phyloP scores from a whole-genome alignment of 108 stramenopile species.

The Nannochloropsis salina region DNA sequence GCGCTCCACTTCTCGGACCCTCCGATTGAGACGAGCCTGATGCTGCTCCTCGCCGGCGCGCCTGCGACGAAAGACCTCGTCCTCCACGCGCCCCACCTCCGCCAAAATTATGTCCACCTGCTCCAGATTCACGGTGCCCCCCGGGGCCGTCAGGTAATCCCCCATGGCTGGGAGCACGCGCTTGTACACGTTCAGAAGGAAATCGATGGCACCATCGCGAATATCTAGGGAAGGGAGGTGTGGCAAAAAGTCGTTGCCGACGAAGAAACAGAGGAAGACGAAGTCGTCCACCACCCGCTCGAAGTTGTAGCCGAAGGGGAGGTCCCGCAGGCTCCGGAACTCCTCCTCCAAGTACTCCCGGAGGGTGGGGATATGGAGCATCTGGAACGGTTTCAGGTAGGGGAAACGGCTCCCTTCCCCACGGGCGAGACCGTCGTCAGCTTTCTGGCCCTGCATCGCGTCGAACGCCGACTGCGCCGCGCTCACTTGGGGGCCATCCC shows the following conservation, averaged over 20 bases:
- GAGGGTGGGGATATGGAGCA: constrained; percentile 76
- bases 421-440: background rate
- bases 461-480: background rate
- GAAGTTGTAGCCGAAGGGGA: constrained; percentile 63
- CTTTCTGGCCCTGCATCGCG: background rate
- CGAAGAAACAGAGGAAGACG: constrained; percentile 96
- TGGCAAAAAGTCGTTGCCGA: constrained; percentile 76
- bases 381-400: constrained; percentile 47
- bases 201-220: constrained; percentile 87
- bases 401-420: constrained; percentile 14
- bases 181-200: constrained; percentile 88
- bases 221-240: constrained; percentile 91
- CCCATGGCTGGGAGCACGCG: constrained; percentile 79
- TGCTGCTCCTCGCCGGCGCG: constrained; percentile 72
- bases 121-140: constrained; percentile 69
- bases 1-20: background rate
- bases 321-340: constrained; percentile 56
- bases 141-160: constrained; percentile 84
- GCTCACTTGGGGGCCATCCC: background rate
- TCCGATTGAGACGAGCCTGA: constrained; percentile 44
- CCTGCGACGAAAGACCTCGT: constrained; percentile 85
- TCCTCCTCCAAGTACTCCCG: constrained; percentile 85
- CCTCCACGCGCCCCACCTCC: constrained; percentile 90
- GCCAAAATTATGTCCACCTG: constrained; percentile 84
- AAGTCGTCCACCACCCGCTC: constrained; percentile 94